phyloP scores from a whole-genome alignment of 495 filamentous ascomycete species.

The Xanthoparmelia taractica region DNA sequence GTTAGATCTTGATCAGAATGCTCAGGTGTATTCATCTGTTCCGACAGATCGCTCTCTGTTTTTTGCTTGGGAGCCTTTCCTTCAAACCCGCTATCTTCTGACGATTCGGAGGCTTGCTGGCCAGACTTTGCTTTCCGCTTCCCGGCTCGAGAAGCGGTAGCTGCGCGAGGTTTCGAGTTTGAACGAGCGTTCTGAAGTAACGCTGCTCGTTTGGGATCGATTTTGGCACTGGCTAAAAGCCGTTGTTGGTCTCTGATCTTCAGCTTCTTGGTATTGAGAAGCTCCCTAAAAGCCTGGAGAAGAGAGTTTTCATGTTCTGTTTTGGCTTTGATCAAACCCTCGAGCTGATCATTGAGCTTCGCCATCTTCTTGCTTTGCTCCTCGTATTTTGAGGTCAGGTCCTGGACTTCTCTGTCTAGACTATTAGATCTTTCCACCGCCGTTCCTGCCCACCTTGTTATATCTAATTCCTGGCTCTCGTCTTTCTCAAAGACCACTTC shows the following conservation, averaged over 20 bases:
- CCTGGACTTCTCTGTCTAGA: constrained; percentile 40
- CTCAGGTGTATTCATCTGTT: constrained; percentile 16
- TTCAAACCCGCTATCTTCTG: constrained; percentile 21
- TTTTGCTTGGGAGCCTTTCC: constrained; percentile 19
- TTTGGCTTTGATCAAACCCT: constrained; percentile 59
- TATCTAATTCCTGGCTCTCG: constrained; percentile 56
- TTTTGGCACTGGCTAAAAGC: constrained; percentile 52
- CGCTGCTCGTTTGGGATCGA: constrained; percentile 42
- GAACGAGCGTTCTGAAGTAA: constrained; percentile 22
- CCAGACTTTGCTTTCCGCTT: constrained; percentile 21
- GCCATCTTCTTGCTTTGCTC: constrained; percentile 42
- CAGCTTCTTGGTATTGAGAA: constrained; percentile 84
- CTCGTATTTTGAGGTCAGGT: constrained; percentile 39
- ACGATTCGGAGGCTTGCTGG: constrained; percentile 15
- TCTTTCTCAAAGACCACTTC: constrained; percentile 52
- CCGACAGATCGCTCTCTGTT: constrained; percentile 8
- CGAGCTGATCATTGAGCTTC: constrained; percentile 49
- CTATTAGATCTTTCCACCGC: constrained; percentile 38
- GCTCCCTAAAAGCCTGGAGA: constrained; percentile 58
- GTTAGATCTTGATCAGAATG: constrained; percentile 25
- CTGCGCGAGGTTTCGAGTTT: constrained; percentile 38
- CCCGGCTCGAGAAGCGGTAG: constrained; percentile 39
- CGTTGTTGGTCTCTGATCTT: constrained; percentile 80
- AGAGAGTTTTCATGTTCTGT: constrained; percentile 61
- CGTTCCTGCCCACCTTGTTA: constrained; percentile 64